phyloP scores from a whole-genome alignment of 129 eudicot species.

The Arctium lappa region DNA sequence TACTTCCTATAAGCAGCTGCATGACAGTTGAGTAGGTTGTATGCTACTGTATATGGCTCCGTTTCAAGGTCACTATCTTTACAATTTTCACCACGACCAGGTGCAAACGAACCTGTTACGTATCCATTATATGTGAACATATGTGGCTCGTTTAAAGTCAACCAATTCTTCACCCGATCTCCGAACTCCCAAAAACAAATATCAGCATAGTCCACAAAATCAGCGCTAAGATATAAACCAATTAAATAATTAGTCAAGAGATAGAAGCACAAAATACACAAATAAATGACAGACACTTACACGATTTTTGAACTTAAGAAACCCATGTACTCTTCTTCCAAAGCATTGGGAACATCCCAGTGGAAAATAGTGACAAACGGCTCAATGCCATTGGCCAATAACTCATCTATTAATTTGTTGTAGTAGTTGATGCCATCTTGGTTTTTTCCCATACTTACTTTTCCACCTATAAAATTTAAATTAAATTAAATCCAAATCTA shows the following conservation, averaged over 20 bases:
- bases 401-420: slow-evolving; percentile 21
- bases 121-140: background rate
- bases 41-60: background rate
- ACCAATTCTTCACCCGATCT: background rate
- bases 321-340: slow-evolving; percentile 18
- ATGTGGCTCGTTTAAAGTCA: background rate
- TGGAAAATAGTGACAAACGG: slow-evolving; percentile 27
- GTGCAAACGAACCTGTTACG: background rate
- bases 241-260: background rate
- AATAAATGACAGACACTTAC: background rate
- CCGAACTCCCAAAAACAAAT: slow-evolving; percentile 23
- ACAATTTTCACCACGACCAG: background rate
- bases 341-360: slow-evolving; percentile 23
- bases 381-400: background rate
- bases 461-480: background rate
- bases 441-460: slow-evolving; percentile 3
- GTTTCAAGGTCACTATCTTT: background rate
- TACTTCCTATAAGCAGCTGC: slow-evolving; percentile 3
- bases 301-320: background rate
- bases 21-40: background rate
- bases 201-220: slow-evolving; percentile 12
- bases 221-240: background rate
- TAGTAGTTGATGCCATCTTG: slow-evolving; percentile 19
- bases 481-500: too few relatives aligned
- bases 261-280: background rate